Evolutionary conservation across 768 basidiomycete species (phyloP).

Genomic region (Galerina marginata): DNA sequence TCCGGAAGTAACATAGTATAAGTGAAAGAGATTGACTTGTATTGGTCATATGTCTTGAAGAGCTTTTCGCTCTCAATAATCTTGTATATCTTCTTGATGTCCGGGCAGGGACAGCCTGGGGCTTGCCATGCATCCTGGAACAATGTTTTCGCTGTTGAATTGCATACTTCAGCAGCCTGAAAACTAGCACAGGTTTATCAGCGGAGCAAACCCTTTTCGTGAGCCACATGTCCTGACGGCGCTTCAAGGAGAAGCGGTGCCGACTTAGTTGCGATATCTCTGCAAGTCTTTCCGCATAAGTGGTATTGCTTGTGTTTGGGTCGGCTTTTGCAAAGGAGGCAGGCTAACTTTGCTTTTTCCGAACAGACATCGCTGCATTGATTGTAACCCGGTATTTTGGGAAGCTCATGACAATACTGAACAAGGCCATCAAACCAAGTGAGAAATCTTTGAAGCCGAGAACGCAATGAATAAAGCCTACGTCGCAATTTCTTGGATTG

Average conservation of each 20-base stretch:
- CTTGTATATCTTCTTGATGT: slow-evolving; percentile 34
- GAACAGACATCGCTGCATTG: slow-evolving; percentile 31
- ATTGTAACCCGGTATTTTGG: slow-evolving; percentile 23
- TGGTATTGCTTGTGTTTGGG: slow-evolving; percentile 31
- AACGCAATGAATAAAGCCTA: slow-evolving; percentile 7
- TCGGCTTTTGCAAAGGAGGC: slow-evolving; percentile 32
- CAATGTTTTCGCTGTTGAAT: slow-evolving; percentile 28
- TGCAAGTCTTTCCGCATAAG: slow-evolving; percentile 32
- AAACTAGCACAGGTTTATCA: neutral
- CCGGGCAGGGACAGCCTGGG: slow-evolving; percentile 17
- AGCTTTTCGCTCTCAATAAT: slow-evolving; percentile 32
- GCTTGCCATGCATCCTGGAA: slow-evolving; percentile 32
- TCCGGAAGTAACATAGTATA: neutral
- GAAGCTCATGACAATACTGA: slow-evolving; percentile 34
- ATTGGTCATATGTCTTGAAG: slow-evolving; percentile 28
- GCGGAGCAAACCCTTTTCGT: slow-evolving; percentile 20
- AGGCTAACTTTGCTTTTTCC: slow-evolving; percentile 29
- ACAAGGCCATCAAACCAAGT: neutral
- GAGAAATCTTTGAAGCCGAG: neutral
- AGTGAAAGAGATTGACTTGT: slow-evolving; percentile 23
- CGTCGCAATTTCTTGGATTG: slow-evolving; percentile 30
- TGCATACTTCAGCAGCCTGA: neutral
- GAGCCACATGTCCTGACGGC: slow-evolving; percentile 29
- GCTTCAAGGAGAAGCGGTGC: slow-evolving; percentile 32
- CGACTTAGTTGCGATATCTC: slow-evolving; percentile 23